These are phyloP conservation scores for Podospora appendiculata DNA, from an alignment of 495 filamentous ascomycete genomes.

Conservation along the genomic window DNA sequence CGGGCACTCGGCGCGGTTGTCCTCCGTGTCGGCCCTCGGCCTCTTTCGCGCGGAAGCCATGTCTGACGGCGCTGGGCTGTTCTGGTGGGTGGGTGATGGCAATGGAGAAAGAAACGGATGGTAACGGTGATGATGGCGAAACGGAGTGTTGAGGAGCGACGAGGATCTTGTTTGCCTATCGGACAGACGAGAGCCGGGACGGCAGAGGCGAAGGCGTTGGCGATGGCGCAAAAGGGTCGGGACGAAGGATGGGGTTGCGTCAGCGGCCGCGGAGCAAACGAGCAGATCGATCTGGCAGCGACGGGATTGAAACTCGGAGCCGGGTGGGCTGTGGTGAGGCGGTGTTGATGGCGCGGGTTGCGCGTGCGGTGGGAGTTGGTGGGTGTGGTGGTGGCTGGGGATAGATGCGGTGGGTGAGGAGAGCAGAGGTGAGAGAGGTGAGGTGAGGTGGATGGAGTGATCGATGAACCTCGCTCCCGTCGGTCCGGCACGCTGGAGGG, in stretches of 20 bases:
- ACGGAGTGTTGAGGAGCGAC: too few relatives aligned
- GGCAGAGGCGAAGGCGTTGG: background rate
- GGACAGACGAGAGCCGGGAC: too few relatives aligned
- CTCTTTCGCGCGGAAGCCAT: constrained; percentile 39
- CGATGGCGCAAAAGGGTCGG: background rate
- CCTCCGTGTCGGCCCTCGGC: constrained; percentile 30
- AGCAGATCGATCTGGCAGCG: too few relatives aligned
- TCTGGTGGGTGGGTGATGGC: background rate
- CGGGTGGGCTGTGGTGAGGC: too few relatives aligned
- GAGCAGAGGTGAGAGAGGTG: background rate
- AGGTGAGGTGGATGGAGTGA: too few relatives aligned
- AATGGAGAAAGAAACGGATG: background rate
- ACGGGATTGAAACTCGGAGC: too few relatives aligned
- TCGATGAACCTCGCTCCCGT: too few relatives aligned
- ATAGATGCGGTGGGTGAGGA: background rate
- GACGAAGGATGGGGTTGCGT: background rate
- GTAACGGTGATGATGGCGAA: background rate
- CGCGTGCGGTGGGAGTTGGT: too few relatives aligned
- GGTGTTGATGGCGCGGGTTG: too few relatives aligned
- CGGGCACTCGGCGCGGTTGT: constrained; percentile 30
- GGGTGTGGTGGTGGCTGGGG: too few relatives aligned
- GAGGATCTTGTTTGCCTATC: too few relatives aligned
- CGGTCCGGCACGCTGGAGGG: too few relatives aligned
- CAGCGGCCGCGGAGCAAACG: background rate
- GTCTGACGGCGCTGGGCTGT: background rate